Base-by-base conservation (phyloP, 306 rosid species). In the Sicyos baderoa region DNA sequence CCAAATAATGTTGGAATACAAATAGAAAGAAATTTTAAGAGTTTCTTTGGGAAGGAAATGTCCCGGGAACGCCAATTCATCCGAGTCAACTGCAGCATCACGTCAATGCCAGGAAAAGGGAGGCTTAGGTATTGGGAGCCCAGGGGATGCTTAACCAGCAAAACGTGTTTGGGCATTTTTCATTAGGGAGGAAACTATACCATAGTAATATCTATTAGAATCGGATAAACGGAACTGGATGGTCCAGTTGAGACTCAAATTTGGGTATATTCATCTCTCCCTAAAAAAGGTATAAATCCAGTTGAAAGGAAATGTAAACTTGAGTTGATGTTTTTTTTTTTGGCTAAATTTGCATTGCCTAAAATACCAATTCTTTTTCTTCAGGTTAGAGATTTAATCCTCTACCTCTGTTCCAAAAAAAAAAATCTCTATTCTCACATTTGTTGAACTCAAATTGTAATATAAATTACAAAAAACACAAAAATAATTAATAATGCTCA, bases 381-480 rank as follows among this genome's bases (percentile, higher is more conserved):
- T 23, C 4, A 57, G 11, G 10, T 57, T 14, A 0, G 44, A 14
- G 17, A 5, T 57, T 57, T 6, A 5, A 25, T 57, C 15, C 12
- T 37, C 11, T 2, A 25, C 63, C 5, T 37, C 18, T 29, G 35
- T 29, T 29, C 4, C 35, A 29, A 29, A 29, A 29, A 29, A 29
- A 29, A 29, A 29, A 29, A 29, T 23, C 10, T 37, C 11, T 1
- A 27, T 57, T 44, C 6, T 42, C 11, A 27, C 21, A 15, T 15
- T 6, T 58, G 65, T 25, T 58, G 6, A 27, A 58, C 65, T 29
- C 65, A 29, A 58, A 58, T 58, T 58, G n/a, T 16, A 60, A n/a
- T 60, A 35, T 48, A 60, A 16, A 60, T 32, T 60, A 16, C 23
- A 60, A 32, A 60, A 60, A 14, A 16, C 16, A n/a, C n/a, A 16